A percentile compares a stretch with the other conserved stretches of the same genome.
These are phyloP conservation scores for Populus davidiana DNA, from an alignment of 345 rosid genomes.

Conservation along the genomic window DNA sequence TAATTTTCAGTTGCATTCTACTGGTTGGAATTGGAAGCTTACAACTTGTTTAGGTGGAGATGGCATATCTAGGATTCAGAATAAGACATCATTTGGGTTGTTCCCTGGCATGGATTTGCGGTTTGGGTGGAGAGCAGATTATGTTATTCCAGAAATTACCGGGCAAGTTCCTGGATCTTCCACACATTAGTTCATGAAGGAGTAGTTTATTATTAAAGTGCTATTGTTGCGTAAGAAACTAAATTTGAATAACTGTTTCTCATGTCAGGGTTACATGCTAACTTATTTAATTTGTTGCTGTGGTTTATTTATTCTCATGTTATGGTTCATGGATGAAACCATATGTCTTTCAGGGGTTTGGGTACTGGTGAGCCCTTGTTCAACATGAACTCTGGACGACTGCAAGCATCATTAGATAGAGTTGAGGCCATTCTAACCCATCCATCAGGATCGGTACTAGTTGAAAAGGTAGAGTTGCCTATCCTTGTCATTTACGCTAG, in stretches of 20 bases:
- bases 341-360: conserved; percentile 55
- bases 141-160: conserved; percentile 74
- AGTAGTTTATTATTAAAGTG: not conserved
- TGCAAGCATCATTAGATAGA: conserved; percentile 85
- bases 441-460: conserved; percentile 15
- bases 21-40: conserved; percentile 91
- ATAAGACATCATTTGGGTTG: conserved; percentile 74
- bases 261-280: not conserved
- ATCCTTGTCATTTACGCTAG: not conserved
- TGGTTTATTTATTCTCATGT: not conserved
- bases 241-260: not conserved
- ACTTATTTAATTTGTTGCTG: no score
- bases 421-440: conserved; percentile 72
- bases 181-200: not conserved
- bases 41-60: conserved; percentile 85
- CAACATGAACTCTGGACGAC: conserved; percentile 75
- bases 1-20: conserved; percentile 69
- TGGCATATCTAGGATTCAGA: conserved; percentile 69
- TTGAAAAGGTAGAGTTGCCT: not conserved
- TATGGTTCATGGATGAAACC: conserved; percentile 17
- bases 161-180: conserved; percentile 53
- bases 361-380: conserved; percentile 74
- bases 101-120: conserved; percentile 83
- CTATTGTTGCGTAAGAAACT: not conserved
- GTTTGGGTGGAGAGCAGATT: conserved; percentile 91